Evolutionary conservation across 192 early-diverging fungal genomes (phyloP), one percentile per base, ranked within the genome.

Genomic region (Chytriomyces confervae): DNA sequence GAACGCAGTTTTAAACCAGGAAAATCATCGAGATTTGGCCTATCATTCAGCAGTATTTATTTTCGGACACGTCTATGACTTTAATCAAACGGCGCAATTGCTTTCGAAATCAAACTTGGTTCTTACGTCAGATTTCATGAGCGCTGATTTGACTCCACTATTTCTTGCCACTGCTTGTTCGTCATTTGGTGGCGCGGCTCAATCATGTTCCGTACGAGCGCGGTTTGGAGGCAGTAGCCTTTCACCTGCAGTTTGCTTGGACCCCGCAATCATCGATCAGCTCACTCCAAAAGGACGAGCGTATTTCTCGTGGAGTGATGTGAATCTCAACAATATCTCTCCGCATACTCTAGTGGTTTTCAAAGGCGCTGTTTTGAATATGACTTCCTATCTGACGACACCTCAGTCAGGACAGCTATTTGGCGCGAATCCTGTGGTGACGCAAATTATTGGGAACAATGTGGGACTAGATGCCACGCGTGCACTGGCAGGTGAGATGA

Each of bases 281-380:
- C 11, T 65, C 11, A 65, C 10, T 27, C 63, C 63, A 24, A 65
- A 11, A 16, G 63, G 63, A 23, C 63, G 20, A 18, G 29, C 29
- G 11, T 65, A 65, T 27, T 65, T 65, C 27, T 65, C 63, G 1
- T 24, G 29, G 63, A 53, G 24, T n/a, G 84, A 85, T 62, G 60
- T 88, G 3, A 44, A 24, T 7, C 9, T 5, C n/a, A 73, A 83
- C 48, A 50, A 62, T 47, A 18, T 45, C 0, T 47, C 83, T 8
- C 86, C 86, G 1, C 84, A 88, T 53, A 62, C 68, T 11, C 81
- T 88, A 6, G 29, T 83, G 44, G 83, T 74, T 23, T 88, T 60
- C 78, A 88, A 88, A 63, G 82, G 84, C 13, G 62, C 50, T 9
- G 81, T 84, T 44, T 67, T 87, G 11, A 87, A 87, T 64, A 50